These are phyloP conservation scores for Acacia acuminata DNA, from an alignment of 306 rosid genomes.

Conservation along the genomic window DNA sequence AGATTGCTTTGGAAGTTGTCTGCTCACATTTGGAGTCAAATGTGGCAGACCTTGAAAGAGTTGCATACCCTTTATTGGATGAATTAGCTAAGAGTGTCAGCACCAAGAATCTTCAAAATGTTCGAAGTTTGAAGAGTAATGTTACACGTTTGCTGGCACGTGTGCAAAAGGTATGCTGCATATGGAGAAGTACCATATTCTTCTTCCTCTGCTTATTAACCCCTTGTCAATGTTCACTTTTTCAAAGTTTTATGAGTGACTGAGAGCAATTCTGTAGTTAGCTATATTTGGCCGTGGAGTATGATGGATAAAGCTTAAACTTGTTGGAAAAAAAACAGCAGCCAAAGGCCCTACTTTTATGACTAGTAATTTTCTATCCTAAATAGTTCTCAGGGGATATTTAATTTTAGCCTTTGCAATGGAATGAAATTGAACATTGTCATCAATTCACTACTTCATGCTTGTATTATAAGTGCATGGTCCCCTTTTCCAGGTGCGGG, in stretches of 20 bases:
- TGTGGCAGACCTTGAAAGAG: conserved; percentile 89
- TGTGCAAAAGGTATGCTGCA: conserved; percentile 79
- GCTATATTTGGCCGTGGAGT: conserved; percentile 4
- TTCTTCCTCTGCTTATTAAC: background rate
- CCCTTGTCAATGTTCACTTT: background rate
- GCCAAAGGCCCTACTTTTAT: background rate
- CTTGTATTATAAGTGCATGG: conserved; percentile 21
- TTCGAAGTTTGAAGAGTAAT: conserved; percentile 91
- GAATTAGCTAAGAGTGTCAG: conserved; percentile 67
- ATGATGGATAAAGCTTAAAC: conserved; percentile 8
- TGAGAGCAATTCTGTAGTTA: background rate
- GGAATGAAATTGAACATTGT: background rate
- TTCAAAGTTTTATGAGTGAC: background rate
- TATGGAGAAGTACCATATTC: background rate
- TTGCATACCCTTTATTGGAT: conserved; percentile 90
- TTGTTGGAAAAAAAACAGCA: background rate
- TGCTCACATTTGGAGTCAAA: conserved; percentile 74
- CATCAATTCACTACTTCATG: conserved; percentile 21
- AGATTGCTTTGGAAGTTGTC: conserved; percentile 89
- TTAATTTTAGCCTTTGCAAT: background rate
- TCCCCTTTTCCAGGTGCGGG: conserved; percentile 70
- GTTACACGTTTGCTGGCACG: conserved; percentile 92
- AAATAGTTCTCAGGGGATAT: background rate
- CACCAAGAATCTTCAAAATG: conserved; percentile 96
- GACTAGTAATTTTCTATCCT: background rate